Base-by-base conservation (phyloP, 2,329 filamentous ascomycete species). In the Gliomastix tumulicola region DNA sequence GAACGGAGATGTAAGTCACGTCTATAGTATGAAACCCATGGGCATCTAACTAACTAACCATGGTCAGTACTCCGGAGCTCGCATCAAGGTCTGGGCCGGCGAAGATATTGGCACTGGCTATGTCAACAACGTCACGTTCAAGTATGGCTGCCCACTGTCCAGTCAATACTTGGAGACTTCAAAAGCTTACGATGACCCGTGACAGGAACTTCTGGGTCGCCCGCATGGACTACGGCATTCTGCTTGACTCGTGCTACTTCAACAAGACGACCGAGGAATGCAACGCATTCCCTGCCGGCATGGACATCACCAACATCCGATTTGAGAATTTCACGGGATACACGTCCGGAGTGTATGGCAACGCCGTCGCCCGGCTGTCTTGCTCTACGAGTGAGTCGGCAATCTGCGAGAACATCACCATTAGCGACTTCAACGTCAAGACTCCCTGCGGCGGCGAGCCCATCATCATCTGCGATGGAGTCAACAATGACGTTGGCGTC, bases 191-290 rank as follows among this genome's bases (percentile, higher is more conserved):
- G n/a, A n/a, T n/a, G n/a, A n/a, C n/a, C 4, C 0, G 2, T 5
- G 15, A 0, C 12, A 74, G 52, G 27, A 74, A 79, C 54, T 71
- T 80, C 45, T 71, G 67, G 54, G 65, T 75, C 28, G 72, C 71
- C 16, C 74, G 75, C 43, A 76, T 73, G 16, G 75, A 79, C 44
- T 66, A 68, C 41, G 66, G 72, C 0, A 63, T 77, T 17, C 72
- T 76, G 23, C 57, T 81, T 7, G 76, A 80, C 47, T 74, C 75
- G 20, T 80, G 76, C 55, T 80, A 80, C 54, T 79, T 79, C 53
- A 70, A 79, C 55, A 61, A 59, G 39, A 53, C 70, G 38, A 44
- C 59, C 4, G 65, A 65, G 1, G 63, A 65, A 3, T 80, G 76
- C 46, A 63, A 68, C 3, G 40, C 61, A 12, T 71, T 74, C 43